Base-by-base conservation (phyloP, 176 grass and related monocot species). In the Avena atlantica region DNA sequence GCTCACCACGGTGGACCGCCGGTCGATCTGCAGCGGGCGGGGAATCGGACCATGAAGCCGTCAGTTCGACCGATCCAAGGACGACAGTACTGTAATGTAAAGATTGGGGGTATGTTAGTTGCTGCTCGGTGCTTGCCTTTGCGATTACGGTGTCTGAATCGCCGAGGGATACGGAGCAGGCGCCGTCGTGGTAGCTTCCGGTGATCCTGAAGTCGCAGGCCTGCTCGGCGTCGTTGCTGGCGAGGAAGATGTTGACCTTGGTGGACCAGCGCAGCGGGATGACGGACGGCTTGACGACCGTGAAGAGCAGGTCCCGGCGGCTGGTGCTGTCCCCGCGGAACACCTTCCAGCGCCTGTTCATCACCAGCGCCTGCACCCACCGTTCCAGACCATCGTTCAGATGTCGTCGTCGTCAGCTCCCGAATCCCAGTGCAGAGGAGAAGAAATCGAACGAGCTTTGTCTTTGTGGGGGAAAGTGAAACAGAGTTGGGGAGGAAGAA, bases 151-250 rank as follows among this genome's bases (percentile, higher is more conserved):
- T 94, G 79, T 78, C 47, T 40, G 90, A 86, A 12, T 88, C 73
- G n/a, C 93, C 91, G 25, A 87, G 79, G 76, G 85, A 79, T 60
- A 93, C 86, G 45, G 88, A 64, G 86, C 88, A 89, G 15, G 83
- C 76, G 81, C 86, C 87, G 50, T 87, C 82, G 70, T 81, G 69
- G 88, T 88, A 95, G 93, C 88, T 89, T 3, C 91, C 89, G 23
- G 86, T 93, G 65, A 93, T 89, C 81, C 88, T 76, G 77, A 95
- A 95, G 84, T 95, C 91, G 72, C 58, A 72, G 25, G 64, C 6
- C 47, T 93, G 76, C 80, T 93, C 87, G 66, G 74, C 76, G 51
- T 47, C 79, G 68, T 95, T 95, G n/a, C 74, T 81, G 64, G 91
- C 91, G 20, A 95, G 88, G 82, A 91, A 95, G 13, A 95, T 84